Evolutionary conservation across 768 basidiomycete species (phyloP).

Genomic region (Harrya chromipes): DNA sequence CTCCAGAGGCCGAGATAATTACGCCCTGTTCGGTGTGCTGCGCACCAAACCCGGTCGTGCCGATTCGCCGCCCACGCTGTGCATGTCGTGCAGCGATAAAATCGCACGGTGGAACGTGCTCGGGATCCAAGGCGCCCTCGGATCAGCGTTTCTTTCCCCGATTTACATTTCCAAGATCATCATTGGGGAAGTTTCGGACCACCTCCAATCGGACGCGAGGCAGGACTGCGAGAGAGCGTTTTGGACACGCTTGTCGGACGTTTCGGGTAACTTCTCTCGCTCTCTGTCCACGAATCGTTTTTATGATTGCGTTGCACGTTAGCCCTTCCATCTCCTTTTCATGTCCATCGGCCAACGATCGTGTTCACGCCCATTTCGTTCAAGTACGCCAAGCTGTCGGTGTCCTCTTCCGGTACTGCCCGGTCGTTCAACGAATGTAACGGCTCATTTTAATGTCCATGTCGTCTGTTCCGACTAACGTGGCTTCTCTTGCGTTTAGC

Average conservation of each 20-base stretch:
- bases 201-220: slow-evolving; percentile 38
- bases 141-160: slow-evolving; percentile 50
- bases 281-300: not conserved
- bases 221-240: slow-evolving; percentile 72
- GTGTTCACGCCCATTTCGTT: slow-evolving; percentile 61
- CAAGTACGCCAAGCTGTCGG: slow-evolving; percentile 47
- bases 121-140: slow-evolving; percentile 84
- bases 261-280: slow-evolving; percentile 38
- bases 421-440: slow-evolving; percentile 71
- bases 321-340: slow-evolving; percentile 51
- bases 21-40: slow-evolving; percentile 67
- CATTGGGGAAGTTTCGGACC: slow-evolving; percentile 63
- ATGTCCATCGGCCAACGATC: slow-evolving; percentile 48
- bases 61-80: slow-evolving; percentile 78
- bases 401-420: slow-evolving; percentile 26
- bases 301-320: not conserved
- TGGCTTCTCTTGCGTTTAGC: slow-evolving; percentile 39
- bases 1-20: slow-evolving; percentile 79
- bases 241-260: slow-evolving; percentile 47
- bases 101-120: slow-evolving; percentile 83
- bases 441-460: slow-evolving; percentile 7
- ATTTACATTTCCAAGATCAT: slow-evolving; percentile 65
- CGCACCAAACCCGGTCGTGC: slow-evolving; percentile 94
- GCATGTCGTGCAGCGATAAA: slow-evolving; percentile 95
- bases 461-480: not conserved